Percentiles rank a stretch among this genome's conserved stretches.
phyloP scores from a whole-genome alignment of 768 basidiomycete genomes.

The Rickenella mellea region DNA sequence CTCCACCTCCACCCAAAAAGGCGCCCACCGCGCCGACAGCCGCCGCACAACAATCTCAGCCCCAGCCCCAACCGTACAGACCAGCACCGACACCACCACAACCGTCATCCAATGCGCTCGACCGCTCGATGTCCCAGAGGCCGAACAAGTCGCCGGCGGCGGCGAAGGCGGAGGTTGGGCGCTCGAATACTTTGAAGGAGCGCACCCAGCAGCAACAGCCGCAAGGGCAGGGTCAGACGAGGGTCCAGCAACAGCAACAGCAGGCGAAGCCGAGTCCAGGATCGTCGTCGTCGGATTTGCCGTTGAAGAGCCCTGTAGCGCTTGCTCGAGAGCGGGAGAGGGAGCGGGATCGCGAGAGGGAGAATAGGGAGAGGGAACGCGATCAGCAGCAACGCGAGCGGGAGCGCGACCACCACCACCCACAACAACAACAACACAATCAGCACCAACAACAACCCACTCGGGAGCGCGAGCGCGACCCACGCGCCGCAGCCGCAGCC shows the following conservation, averaged over 20 bases:
- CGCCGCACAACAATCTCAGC: slow-evolving; percentile 22
- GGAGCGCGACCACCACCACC: not conserved
- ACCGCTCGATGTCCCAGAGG: slow-evolving; percentile 83
- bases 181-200: slow-evolving; percentile 29
- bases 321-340: slow-evolving; percentile 5
- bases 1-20: slow-evolving; percentile 12
- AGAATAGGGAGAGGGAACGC: slow-evolving; percentile 6
- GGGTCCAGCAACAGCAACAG: slow-evolving; percentile 1
- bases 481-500: slow-evolving; percentile 19
- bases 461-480: not conserved
- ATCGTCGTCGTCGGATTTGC: too few relatives aligned
- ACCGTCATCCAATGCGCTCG: slow-evolving; percentile 57
- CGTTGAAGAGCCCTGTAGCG: too few relatives aligned
- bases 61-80: slow-evolving; percentile 58
- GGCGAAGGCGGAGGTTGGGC: not conserved
- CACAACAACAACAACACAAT: too few relatives aligned
- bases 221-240: slow-evolving; percentile 27
- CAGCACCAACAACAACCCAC: not conserved
- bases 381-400: not conserved
- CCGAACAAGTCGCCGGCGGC: slow-evolving; percentile 29
- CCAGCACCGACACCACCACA: slow-evolving; percentile 70
- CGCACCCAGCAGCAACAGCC: slow-evolving; percentile 48
- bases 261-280: slow-evolving; percentile 3
- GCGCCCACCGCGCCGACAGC: slow-evolving; percentile 18
- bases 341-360: slow-evolving; percentile 12